phyloP scores from a whole-genome alignment of 2,329 filamentous ascomycete genomes.

The Trichophyton mentagrophytes region DNA sequence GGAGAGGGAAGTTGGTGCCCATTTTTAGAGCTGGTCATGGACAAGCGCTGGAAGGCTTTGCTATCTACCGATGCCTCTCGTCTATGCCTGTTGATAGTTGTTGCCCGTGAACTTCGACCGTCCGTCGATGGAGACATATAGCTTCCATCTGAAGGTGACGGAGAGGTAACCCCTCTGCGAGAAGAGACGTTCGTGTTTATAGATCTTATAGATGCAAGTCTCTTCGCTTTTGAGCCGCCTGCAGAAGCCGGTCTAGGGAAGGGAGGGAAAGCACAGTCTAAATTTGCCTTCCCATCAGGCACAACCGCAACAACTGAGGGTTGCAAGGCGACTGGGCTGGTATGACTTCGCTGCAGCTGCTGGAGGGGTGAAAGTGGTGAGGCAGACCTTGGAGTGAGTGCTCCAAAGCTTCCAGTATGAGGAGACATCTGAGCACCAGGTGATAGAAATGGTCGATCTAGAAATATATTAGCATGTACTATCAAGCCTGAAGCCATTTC shows the following conservation, averaged over 20 bases:
- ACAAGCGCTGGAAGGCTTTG: constrained; percentile 12
- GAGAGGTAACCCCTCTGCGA: neutral
- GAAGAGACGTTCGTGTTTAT: constrained; percentile 2
- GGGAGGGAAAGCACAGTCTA: constrained; percentile 43
- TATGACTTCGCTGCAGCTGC: constrained; percentile 26
- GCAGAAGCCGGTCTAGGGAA: constrained; percentile 36
- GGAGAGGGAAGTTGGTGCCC: constrained; percentile 6
- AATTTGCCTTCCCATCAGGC: constrained; percentile 23
- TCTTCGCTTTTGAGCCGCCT: constrained; percentile 4
- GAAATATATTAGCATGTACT: neutral
- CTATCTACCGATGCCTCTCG: constrained; percentile 14
- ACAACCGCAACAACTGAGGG: constrained; percentile 32
- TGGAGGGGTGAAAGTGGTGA: constrained; percentile 49
- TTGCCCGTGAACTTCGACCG: neutral
- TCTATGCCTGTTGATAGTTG: constrained; percentile 8
- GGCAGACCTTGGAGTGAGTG: constrained; percentile 43
- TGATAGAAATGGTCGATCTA: constrained; percentile 32
- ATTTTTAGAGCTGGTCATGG: constrained; percentile 11
- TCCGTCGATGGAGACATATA: neutral
- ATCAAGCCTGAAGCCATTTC: neutral
- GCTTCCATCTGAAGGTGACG: neutral
- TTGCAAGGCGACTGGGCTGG: constrained; percentile 28
- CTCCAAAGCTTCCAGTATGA: neutral
- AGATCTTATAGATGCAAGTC: neutral
- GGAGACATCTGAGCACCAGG: constrained; percentile 47